A percentile compares a stretch with the other conserved stretches of the same genome.
phyloP scores from a whole-genome alignment of 2,329 filamentous ascomycete species.

The Venturia asperata region DNA sequence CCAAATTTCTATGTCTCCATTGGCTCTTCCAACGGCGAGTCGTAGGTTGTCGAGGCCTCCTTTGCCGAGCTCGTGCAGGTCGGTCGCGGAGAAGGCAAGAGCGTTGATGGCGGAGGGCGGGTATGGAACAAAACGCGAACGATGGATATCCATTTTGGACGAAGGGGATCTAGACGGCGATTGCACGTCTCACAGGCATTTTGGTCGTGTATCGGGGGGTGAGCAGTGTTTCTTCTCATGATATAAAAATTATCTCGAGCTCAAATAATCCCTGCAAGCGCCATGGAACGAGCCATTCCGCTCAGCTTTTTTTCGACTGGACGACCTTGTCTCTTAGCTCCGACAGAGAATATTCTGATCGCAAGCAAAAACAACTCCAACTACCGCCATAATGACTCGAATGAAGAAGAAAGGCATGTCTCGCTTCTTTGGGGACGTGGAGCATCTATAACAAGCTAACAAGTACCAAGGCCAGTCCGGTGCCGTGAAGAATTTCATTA shows the following conservation, averaged over 20 bases:
- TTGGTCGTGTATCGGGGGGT: not conserved
- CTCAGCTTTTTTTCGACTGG: not conserved
- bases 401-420: constrained; percentile 57
- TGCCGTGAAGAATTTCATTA: constrained; percentile 97
- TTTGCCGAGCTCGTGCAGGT: constrained; percentile 39
- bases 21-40: constrained; percentile 82
- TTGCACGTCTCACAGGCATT: not conserved
- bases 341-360: not conserved
- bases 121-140: constrained; percentile 91
- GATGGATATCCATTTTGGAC: constrained; percentile 79
- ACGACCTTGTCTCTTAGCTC: too few relatives aligned
- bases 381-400: constrained; percentile 28
- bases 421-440: not conserved
- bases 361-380: not conserved
- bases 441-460: constrained; percentile 23
- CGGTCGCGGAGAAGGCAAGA: constrained; percentile 72
- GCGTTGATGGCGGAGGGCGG: constrained; percentile 89
- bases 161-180: not conserved
- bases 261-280: not conserved
- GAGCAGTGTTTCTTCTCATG: not conserved
- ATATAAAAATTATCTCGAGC: constrained; percentile 7
- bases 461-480: constrained; percentile 63
- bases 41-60: constrained; percentile 52
- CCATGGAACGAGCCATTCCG: not conserved
- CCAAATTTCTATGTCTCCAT: constrained; percentile 98